Evolutionary conservation across 78 protist species (phyloP), one percentile per base, ranked within the genome.

Genomic region (Planoprotostelium fungivorum): DNA sequence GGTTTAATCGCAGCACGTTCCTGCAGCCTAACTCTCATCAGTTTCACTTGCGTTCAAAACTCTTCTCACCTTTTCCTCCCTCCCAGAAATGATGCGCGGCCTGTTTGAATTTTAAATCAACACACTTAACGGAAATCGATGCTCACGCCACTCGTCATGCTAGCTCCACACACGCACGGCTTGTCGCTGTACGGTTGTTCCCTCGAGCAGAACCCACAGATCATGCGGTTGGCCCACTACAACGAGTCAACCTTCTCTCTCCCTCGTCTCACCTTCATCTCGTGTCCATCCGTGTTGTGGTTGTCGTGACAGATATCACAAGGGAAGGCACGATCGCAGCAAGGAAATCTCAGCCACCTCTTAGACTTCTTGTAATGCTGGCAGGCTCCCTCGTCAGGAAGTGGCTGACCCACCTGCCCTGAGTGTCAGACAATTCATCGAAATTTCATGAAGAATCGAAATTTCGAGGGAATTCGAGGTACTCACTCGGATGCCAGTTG

Each of bases 291-390:
- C 73, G 37, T 37, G 84, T 37, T 84, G 39, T 87, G 28, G 38
- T 0, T 36, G n/a, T 86, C 92, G 89, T 92, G 94, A 38, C 94
- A 92, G 28, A 16, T n/a, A 28, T 90, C 91, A 37, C 94, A 92
- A 35, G 94, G 94, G 63, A 0, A 51, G 28, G 91, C 94, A 37
- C 88, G 83, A 25, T 91, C 92, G 89, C 94, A 92, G 87, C 94
- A 92, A 0, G 92, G 89, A 83, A 92, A 92, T 31, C 94, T 38
- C 85, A 92, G 87, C 94, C 94, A 92, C 34, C 94, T 86, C 87
- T 39, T 36, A 37, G 91, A 88, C 31, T 86, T 51, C 39, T 38
- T 39, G 88, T 85, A 92, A 83, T 92, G 94, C 37, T 35, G 0
- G 86, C 94, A 92, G 16, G 94, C 84, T 31, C 94, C 94, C 37